These are phyloP conservation scores for Paraglomus brasilianum DNA, from an alignment of 192 early-diverging fungal genomes.

Conservation along the genomic window DNA sequence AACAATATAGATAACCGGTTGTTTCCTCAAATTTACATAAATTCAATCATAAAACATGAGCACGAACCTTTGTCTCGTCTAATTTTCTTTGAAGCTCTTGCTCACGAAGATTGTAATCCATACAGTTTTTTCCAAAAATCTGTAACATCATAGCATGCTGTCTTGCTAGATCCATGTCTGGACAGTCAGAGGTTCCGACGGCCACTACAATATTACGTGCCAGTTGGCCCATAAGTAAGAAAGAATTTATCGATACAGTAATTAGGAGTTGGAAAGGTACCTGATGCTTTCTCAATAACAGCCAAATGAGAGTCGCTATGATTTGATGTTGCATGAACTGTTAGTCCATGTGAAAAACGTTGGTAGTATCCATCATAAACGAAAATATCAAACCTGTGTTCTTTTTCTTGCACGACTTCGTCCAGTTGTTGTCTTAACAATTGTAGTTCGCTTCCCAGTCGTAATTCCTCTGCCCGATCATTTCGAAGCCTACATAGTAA, in stretches of 20 bases:
- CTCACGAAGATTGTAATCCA: not conserved
- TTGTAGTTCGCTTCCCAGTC: conserved; percentile 8
- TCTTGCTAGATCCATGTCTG: conserved; percentile 1
- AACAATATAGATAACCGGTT: no score
- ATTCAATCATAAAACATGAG: not conserved
- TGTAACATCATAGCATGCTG: not conserved
- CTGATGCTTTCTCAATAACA: not conserved
- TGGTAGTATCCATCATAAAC: not conserved
- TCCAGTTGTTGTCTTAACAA: conserved; percentile 13
- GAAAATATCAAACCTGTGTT: not conserved
- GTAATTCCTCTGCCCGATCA: conserved; percentile 6
- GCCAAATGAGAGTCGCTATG: not conserved
- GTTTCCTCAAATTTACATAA: no score
- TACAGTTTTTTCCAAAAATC: not conserved
- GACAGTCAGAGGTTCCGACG: conserved; percentile 16
- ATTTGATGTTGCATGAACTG: no score
- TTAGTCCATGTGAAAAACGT: no score
- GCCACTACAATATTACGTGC: conserved; percentile 19
- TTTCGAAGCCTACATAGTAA: conserved; percentile 13
- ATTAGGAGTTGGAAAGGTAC: conserved; percentile 11
- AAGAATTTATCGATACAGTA: no score
- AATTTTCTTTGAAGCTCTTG: not conserved
- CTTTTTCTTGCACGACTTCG: not conserved
- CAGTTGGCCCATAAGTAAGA: no score
- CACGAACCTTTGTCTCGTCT: not conserved